Evolutionary conservation across 2,329 filamentous ascomycete genomes (phyloP), one percentile per base, ranked within the genome.

Genomic region (Curvularia hawaiiensis): DNA sequence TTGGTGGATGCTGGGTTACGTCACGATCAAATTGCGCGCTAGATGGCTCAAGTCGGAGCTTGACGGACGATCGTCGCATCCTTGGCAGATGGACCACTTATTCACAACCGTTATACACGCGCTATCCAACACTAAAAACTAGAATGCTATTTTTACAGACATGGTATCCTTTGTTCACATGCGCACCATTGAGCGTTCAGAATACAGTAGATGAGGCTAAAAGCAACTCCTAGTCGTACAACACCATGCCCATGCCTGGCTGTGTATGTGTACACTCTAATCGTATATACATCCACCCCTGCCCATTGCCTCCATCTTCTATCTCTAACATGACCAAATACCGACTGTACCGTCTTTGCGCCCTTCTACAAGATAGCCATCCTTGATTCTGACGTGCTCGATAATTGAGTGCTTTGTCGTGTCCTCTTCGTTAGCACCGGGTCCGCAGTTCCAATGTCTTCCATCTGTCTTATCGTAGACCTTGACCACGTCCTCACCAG

Each of bases 391-490:
- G 56, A 98, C 94, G 58, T 85, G 87, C 78, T 98, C 93, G 20
- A 99, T 88, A 5, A 76, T 68, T 0, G 75, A 68, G 10, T 75
- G 63, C 22, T 57, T 84, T 66, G 85, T 87, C 12, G 84, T 86
- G 55, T 87, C 84, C 51, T 90, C 87, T 20, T 87, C 85, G 58
- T 88, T 88, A 11, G 79, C 86, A 35, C 93, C 94, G 2, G 92
- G 88, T 52, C 95, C 95, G 77, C 93, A 97, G 76, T 97, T 92
- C 95, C 95, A 99, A 77, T 98, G 95, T 60, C 91, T 83, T 40
- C 92, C 92, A 74, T 99, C 95, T 3, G 92, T 89, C 83, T 98
- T 98, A 80, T 99, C 95, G 79, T 98, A 99, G 58, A 99, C 90
- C 79, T 99, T 99, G 67, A 95, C 93, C 24, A 98, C 92, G 70